phyloP scores from a whole-genome alignment of 805 yeast genomes.

The Ogataea sp. region DNA sequence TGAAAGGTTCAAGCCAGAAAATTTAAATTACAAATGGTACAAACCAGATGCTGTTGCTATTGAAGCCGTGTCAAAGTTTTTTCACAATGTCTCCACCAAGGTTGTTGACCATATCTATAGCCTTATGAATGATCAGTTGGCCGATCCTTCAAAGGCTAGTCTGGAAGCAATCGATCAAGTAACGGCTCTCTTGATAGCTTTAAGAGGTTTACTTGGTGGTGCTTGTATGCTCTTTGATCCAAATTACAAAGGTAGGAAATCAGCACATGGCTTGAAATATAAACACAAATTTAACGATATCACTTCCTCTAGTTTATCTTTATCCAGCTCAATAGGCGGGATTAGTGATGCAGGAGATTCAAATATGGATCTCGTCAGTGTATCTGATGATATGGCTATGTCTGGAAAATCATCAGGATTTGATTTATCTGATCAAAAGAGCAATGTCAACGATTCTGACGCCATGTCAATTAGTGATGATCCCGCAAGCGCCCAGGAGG shows the following conservation, averaged over 20 bases:
- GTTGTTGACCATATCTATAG: conserved; percentile 35
- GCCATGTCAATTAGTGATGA: conserved; percentile 6
- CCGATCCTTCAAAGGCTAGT: conserved; percentile 33
- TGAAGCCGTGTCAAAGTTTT: conserved; percentile 51
- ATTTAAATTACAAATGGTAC: conserved; percentile 66
- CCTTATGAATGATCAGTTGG: conserved; percentile 3
- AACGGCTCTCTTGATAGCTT: conserved; percentile 13
- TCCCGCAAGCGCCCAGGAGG: conserved; percentile 14
- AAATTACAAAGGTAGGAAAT: conserved; percentile 30
- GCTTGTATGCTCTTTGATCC: conserved; percentile 69
- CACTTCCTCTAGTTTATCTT: neutral
- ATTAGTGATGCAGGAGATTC: no score
- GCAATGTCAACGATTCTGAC: neutral
- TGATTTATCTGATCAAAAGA: conserved; percentile 1
- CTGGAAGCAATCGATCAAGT: conserved; percentile 18
- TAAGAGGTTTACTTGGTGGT: conserved; percentile 46
- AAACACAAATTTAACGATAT: neutral
- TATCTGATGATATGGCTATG: neutral
- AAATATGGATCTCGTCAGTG: no score
- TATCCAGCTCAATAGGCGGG: no score
- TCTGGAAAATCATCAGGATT: neutral
- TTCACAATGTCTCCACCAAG: conserved; percentile 37
- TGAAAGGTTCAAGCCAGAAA: conserved; percentile 37
- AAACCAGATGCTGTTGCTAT: conserved; percentile 52
- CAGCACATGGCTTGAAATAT: neutral